These are phyloP conservation scores for Tetracladium setigerum DNA, from an alignment of 495 filamentous ascomycete genomes.

Conservation along the genomic window DNA sequence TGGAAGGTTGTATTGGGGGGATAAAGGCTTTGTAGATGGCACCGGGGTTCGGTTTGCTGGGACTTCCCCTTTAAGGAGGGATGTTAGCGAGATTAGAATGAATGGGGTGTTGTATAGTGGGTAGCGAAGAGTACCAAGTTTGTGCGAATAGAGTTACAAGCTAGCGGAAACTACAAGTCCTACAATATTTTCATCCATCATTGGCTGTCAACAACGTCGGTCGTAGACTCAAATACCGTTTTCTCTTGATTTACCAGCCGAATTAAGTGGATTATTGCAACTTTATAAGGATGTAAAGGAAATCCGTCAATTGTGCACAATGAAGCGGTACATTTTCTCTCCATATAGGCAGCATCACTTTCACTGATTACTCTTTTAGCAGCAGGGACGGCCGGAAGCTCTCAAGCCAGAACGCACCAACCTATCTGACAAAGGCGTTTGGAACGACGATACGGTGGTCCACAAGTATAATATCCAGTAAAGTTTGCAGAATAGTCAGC, in stretches of 20 bases:
- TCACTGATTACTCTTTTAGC: background rate
- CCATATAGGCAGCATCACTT: background rate
- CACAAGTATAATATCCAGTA: background rate
- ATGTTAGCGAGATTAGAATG: no score
- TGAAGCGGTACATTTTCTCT: background rate
- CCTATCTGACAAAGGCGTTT: background rate
- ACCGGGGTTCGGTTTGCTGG: no score
- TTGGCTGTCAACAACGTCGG: background rate
- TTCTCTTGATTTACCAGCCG: constrained; percentile 2
- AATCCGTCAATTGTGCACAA: constrained; percentile 1
- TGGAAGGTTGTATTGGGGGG: constrained; percentile 32
- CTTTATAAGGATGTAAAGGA: background rate
- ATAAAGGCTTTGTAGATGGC: constrained; percentile 19
- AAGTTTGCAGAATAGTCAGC: background rate
- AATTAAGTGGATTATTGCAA: background rate
- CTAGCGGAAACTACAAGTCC: background rate
- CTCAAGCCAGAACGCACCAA: background rate
- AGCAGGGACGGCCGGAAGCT: background rate
- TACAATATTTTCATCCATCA: constrained; percentile 4
- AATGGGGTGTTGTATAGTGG: no score
- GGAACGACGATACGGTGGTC: background rate
- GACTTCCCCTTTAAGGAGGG: no score
- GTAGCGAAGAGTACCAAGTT: constrained; percentile 1
- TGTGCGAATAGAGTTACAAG: background rate
- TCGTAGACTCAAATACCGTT: background rate